Base-by-base conservation (phyloP, 2,329 filamentous ascomycete species). In the Xylaria arbuscula region DNA sequence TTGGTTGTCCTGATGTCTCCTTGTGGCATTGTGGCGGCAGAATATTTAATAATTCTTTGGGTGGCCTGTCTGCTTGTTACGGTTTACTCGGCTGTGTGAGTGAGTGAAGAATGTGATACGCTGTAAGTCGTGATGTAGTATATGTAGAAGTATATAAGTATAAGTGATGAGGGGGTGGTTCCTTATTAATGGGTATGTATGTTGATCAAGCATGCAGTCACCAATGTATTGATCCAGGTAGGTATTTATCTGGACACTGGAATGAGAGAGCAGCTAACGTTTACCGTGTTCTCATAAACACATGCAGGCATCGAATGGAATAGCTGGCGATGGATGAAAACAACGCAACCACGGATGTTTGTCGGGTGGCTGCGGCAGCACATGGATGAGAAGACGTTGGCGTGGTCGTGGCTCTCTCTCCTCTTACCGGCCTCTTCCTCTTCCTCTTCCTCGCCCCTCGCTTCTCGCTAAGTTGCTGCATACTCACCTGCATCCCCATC, bases 1-100 rank as follows among this genome's bases (percentile, higher is more conserved):
- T 77, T 80, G 59, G 80, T 73, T 9, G 81, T 80, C 64, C 83
- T 75, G 60, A 85, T 81, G 64, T 84, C 82, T 75, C 78, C 76
- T 69, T 56, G 67, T 36, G 72, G 59, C 70, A 74, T 76, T 36
- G 48, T 69, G 62, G 19, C 6, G 28, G 47, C 2, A 24, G 40
- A 8, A 13, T 34, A 48, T 10, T 32, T 40, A n/a, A 22, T 17
- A 34, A 3, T 55, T 40, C 28, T 34, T 48, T 40, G 36, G n/a
- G 13, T 24, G 38, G 22, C 13, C 38, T 48, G 28, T 56, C n/a
- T 38, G n/a, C n/a, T 13, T 5, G 34, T 45, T 5, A 19, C 42
- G 22, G 11, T 24, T 24, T 53, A n/a, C 17, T n/a, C 1, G 15
- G 17, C 8, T n/a, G 45, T 54, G 2, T 19, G 17, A 34, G 48